Evolutionary conservation across 2,329 filamentous ascomycete species (phyloP).

Genomic region (Epichloe uncinata): DNA sequence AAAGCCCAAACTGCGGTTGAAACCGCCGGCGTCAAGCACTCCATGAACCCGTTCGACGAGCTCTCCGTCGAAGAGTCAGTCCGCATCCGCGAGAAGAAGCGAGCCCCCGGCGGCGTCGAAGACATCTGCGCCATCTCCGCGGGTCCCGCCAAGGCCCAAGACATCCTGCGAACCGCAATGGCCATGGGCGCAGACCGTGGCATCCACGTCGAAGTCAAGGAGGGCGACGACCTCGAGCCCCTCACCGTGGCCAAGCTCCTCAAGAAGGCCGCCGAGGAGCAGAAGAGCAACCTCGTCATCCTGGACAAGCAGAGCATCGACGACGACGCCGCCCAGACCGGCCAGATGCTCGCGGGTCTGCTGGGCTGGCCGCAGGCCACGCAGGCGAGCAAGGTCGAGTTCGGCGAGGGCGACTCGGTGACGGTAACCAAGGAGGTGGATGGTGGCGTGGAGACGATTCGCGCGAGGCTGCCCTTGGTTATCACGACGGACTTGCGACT

Average conservation of each 20-base stretch:
- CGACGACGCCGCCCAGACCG: conserved; percentile 89
- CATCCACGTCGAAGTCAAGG: conserved; percentile 73
- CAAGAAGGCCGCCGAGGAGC: conserved; percentile 61
- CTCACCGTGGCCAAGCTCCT: conserved; percentile 87
- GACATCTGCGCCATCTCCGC: conserved; percentile 87
- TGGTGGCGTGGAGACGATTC: conserved; percentile 83
- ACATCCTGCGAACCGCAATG: conserved; percentile 91
- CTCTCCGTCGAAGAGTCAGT: conserved; percentile 95
- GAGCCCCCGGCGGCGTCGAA: conserved; percentile 59
- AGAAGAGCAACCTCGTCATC: conserved; percentile 84
- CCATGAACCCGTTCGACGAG: conserved; percentile 98
- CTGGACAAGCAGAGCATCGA: conserved; percentile 98
- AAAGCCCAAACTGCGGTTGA: conserved; percentile 75
- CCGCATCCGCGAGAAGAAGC: conserved; percentile 79
- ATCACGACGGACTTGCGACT: conserved; percentile 90
- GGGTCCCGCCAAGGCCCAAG: conserved; percentile 74
- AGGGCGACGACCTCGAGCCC: conserved; percentile 70
- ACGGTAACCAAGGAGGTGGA: conserved; percentile 87
- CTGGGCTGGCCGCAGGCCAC: conserved; percentile 91
- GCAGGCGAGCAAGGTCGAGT: conserved; percentile 73
- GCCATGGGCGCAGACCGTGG: conserved; percentile 94
- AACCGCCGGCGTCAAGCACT: conserved; percentile 87
- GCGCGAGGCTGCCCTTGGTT: conserved; percentile 75
- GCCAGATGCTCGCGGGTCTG: conserved; percentile 91
- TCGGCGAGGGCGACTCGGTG: conserved; percentile 56